Conservation (phyloP, 2,329 filamentous ascomycete species). For the Thelonectria olida region DNA sequence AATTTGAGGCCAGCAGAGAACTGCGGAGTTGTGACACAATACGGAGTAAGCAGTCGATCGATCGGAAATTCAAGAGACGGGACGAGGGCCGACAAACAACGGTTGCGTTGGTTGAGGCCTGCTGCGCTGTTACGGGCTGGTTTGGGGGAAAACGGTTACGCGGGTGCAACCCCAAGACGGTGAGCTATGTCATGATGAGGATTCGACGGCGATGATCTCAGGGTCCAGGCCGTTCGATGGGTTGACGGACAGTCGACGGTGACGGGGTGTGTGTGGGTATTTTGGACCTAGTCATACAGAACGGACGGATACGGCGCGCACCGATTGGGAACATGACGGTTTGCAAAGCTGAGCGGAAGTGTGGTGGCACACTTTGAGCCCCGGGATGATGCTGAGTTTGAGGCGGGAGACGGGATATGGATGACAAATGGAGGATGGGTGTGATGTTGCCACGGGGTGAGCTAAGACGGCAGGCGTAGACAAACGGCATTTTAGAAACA, state of each 20-base stretch:
- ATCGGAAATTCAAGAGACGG: neutral
- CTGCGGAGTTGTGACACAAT: neutral
- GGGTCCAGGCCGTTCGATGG: conserved; percentile 41
- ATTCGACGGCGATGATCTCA: conserved; percentile 36
- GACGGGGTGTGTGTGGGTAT: conserved; percentile 31
- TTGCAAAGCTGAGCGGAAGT: too few species aligned
- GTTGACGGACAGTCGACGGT: conserved; percentile 28
- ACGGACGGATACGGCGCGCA: neutral
- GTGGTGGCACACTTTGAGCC: too few species aligned
- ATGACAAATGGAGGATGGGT: too few species aligned
- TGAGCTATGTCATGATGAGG: conserved; percentile 35
- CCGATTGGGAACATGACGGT: neutral
- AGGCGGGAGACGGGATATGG: too few species aligned
- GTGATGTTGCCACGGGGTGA: too few species aligned
- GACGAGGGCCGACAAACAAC: neutral
- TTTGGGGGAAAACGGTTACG: conserved; percentile 21
- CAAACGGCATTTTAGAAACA: too few species aligned
- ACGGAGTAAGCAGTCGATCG: neutral
- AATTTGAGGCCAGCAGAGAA: neutral
- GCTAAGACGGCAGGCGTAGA: too few species aligned
- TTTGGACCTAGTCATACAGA: neutral
- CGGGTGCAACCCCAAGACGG: conserved; percentile 33
- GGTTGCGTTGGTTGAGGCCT: too few species aligned
- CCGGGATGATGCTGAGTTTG: too few species aligned
- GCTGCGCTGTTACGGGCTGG: neutral